A percentile compares a stretch with the other conserved stretches of the same genome.
Evolutionary conservation across 1,284 basidiomycete species (phyloP).

Genomic region (Cryptococcus sp.): DNA sequence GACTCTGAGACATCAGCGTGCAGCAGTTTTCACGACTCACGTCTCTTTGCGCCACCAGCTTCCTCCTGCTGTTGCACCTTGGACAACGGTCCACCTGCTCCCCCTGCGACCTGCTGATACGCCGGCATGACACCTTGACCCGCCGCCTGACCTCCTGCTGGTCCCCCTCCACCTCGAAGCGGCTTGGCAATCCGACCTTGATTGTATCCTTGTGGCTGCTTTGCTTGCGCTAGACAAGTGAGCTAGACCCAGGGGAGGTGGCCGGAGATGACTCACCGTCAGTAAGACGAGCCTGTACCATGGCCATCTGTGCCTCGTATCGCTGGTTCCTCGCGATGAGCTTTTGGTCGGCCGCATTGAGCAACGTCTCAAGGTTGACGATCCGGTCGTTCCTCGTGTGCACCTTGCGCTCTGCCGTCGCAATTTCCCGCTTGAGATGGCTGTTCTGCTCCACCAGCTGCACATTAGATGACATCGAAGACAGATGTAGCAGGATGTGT

Average conservation of each 20-base stretch:
- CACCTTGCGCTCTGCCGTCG: conserved; percentile 92
- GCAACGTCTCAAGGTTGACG: conserved; percentile 83
- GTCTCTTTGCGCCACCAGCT: conserved; percentile 22
- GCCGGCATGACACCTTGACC: conserved; percentile 2
- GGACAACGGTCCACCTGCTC: conserved; percentile 17
- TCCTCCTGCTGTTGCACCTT: conserved; percentile 36
- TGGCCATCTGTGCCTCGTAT: conserved; percentile 86
- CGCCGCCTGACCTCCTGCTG: conserved; percentile 30
- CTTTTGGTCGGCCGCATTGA: conserved; percentile 89
- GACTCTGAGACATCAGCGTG: conserved; percentile 13
- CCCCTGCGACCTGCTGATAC: conserved; percentile 12
- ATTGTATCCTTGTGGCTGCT: conserved; percentile 55
- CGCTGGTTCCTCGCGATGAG: conserved; percentile 88
- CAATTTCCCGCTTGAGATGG: conserved; percentile 93
- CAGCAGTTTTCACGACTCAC: conserved; percentile 15
- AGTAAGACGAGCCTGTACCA: conserved; percentile 83
- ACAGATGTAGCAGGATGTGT: conserved; percentile 3
- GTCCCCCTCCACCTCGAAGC: conserved; percentile 80
- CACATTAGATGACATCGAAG: no score
- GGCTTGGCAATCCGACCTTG: conserved; percentile 83
- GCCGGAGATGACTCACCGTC: conserved; percentile 58
- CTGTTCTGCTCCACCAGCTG: conserved; percentile 98
- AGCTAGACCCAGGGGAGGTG: neutral
- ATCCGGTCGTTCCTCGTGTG: conserved; percentile 96
- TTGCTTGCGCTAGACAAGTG: conserved; percentile 42